Conservation (phyloP, 2,329 filamentous ascomycete species). For the Xylariaceae sp. region DNA sequence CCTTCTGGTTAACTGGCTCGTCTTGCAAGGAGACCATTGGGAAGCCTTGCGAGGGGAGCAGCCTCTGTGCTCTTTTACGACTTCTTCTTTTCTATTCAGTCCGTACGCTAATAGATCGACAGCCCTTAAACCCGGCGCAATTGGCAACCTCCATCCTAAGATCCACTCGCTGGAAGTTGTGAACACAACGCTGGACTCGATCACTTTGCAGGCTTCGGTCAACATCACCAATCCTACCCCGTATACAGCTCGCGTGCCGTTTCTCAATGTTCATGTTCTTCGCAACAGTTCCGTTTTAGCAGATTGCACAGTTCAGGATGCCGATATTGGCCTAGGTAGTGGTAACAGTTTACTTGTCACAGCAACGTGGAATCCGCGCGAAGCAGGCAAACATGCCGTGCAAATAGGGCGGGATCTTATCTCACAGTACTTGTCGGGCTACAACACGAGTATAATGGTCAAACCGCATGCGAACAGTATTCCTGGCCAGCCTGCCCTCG, state of each 20-base stretch:
- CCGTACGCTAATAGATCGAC: conserved; percentile 33
- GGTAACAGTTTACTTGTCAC: conserved; percentile 66
- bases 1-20: conserved; percentile 23
- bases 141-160: conserved; percentile 51
- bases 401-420: conserved; percentile 65
- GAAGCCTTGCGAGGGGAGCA: conserved; percentile 14
- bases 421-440: conserved; percentile 81
- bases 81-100: conserved; percentile 11
- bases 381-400: conserved; percentile 57
- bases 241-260: conserved; percentile 79
- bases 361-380: conserved; percentile 68
- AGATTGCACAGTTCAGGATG: conserved; percentile 61
- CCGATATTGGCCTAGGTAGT: conserved; percentile 60
- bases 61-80: conserved; percentile 18
- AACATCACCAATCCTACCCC: conserved; percentile 88
- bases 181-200: conserved; percentile 64
- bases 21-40: conserved; percentile 20
- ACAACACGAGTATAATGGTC: conserved; percentile 74
- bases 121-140: conserved; percentile 55
- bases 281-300: conserved; percentile 71
- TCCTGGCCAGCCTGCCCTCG: conserved; percentile 66
- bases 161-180: conserved; percentile 67
- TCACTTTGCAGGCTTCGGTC: conserved; percentile 65
- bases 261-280: conserved; percentile 67
- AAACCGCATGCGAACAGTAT: conserved; percentile 67